These are phyloP conservation scores for Lodderomyces parapsilosis DNA, from an alignment of 1,139 yeast genomes.

Conservation along the genomic window DNA sequence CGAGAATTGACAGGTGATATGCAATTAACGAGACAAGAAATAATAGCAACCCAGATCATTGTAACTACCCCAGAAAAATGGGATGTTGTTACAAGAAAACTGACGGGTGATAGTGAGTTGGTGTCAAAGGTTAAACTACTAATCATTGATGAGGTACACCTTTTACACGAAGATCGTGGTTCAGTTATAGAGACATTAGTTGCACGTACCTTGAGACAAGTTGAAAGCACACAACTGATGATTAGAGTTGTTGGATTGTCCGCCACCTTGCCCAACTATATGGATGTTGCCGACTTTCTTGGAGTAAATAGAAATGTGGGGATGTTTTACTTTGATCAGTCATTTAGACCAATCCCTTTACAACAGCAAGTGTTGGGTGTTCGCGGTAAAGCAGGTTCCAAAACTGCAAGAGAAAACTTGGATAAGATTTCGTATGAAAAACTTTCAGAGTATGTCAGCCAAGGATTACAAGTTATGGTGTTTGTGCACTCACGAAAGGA, in stretches of 20 bases:
- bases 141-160: constrained; percentile 94
- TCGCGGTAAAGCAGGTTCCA: constrained; percentile 71
- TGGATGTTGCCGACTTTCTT: constrained; percentile 93
- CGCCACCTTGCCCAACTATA: constrained; percentile 90
- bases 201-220: constrained; percentile 92
- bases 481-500: constrained; percentile 96
- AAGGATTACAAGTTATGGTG: constrained; percentile 92
- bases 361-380: constrained; percentile 89
- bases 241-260: constrained; percentile 95
- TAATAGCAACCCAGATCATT: constrained; percentile 80
- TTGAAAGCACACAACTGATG: constrained; percentile 90
- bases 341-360: constrained; percentile 92
- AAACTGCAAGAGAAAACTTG: constrained; percentile 70
- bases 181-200: constrained; percentile 95
- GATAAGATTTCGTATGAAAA: constrained; percentile 80
- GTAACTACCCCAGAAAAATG: constrained; percentile 98
- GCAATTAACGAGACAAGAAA: constrained; percentile 86
- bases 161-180: constrained; percentile 96
- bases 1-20: constrained; percentile 96
- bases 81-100: constrained; percentile 97
- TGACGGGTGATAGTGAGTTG: constrained; percentile 79
- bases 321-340: constrained; percentile 89
- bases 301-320: constrained; percentile 90
- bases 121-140: constrained; percentile 81
- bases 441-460: constrained; percentile 59